These are phyloP conservation scores for Aotearoamyces nothofagi DNA, from an alignment of 2,329 filamentous ascomycete species.

Conservation along the genomic window DNA sequence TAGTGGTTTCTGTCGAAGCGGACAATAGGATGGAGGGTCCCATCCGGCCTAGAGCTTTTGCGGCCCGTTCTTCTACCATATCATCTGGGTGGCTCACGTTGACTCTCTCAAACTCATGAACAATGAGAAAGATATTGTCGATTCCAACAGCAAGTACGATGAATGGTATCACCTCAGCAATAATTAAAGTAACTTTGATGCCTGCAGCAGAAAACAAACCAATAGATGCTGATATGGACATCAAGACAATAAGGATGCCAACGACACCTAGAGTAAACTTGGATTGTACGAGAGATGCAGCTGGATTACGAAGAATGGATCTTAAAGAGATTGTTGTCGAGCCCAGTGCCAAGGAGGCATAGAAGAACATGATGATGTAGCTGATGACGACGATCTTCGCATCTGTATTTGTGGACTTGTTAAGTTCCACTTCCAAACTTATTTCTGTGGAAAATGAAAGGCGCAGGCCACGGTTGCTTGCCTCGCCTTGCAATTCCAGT, in stretches of 20 bases:
- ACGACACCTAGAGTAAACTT: constrained; percentile 94
- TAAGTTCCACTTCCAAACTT: constrained; percentile 87
- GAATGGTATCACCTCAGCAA: constrained; percentile 96
- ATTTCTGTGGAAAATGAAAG: constrained; percentile 93
- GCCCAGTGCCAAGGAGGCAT: constrained; percentile 82
- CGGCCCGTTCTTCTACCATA: constrained; percentile 71
- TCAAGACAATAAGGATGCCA: constrained; percentile 87
- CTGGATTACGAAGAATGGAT: constrained; percentile 68
- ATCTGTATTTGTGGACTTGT: constrained; percentile 96
- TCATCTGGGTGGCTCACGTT: constrained; percentile 86
- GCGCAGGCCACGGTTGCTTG: constrained; percentile 59
- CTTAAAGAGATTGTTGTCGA: constrained; percentile 69
- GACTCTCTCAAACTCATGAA: constrained; percentile 93
- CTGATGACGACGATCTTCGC: constrained; percentile 93
- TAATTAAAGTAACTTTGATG: constrained; percentile 91
- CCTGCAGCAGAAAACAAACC: constrained; percentile 86
- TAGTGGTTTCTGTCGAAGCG: constrained; percentile 84
- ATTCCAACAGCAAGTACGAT: constrained; percentile 92
- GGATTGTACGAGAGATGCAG: constrained; percentile 78
- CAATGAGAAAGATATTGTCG: constrained; percentile 97
- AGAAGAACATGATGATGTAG: constrained; percentile 98
- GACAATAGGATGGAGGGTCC: constrained; percentile 93
- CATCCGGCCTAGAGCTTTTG: constrained; percentile 84
- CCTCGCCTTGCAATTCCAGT: constrained; percentile 67
- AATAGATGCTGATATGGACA: constrained; percentile 93